phyloP scores from a whole-genome alignment of 2,329 filamentous ascomycete species.

The Beauveria sp. region DNA sequence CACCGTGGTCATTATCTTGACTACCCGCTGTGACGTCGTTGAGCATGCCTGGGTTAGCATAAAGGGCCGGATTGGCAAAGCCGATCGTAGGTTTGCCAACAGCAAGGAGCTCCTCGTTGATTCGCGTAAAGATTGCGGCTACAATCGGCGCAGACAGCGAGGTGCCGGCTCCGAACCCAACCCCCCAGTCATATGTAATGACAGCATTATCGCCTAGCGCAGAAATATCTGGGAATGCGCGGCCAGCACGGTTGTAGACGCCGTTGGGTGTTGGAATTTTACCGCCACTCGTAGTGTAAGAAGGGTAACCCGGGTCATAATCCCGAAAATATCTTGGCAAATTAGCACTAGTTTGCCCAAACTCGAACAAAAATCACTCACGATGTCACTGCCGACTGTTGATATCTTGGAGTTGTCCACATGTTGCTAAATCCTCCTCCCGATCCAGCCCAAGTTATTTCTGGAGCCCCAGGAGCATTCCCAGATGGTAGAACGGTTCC shows the following conservation, averaged over 20 bases:
- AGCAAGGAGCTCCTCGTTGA: conserved; percentile 13
- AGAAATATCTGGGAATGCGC: conserved; percentile 31
- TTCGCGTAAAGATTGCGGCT: conserved; percentile 13
- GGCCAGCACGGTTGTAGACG: conserved; percentile 31
- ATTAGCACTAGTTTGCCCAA: no score
- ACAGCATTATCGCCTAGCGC: conserved; percentile 37
- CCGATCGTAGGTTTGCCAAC: conserved; percentile 30
- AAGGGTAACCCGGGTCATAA: conserved; percentile 28
- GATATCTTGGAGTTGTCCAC: conserved; percentile 39
- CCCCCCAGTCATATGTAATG: no score
- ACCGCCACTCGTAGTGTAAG: conserved; percentile 21
- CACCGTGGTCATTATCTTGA: not conserved
- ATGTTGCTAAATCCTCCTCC: conserved; percentile 28
- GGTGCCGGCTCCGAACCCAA: conserved; percentile 24
- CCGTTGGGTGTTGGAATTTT: conserved; percentile 24
- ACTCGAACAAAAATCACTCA: not conserved
- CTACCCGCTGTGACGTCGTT: not conserved
- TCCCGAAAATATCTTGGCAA: conserved; percentile 22
- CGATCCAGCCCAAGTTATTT: conserved; percentile 22
- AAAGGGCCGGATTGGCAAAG: conserved; percentile 18
- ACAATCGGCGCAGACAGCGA: conserved; percentile 13
- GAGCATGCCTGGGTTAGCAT: not conserved
- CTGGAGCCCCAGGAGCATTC: no score
- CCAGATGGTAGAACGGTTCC: conserved; percentile 37
- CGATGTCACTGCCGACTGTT: conserved; percentile 28